Conservation (phyloP, 495 filamentous ascomycete genomes). For the Annulohypoxylon stygium region DNA sequence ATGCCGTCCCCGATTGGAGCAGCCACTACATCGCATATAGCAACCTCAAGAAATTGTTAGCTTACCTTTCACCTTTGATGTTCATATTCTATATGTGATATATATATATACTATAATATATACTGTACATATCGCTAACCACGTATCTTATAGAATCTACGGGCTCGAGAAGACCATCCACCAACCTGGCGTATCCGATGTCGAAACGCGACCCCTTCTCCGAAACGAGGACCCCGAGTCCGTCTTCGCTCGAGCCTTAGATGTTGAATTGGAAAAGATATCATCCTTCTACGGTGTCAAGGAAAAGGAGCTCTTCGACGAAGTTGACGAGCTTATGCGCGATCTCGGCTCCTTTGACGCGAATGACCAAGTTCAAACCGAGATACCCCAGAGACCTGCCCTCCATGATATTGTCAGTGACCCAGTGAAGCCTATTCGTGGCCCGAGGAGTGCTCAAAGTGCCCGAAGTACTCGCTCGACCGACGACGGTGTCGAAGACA, state of each 20-base stretch:
- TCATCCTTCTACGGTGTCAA: slow-evolving; percentile 89
- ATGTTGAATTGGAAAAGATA: slow-evolving; percentile 93
- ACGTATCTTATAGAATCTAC: slow-evolving; percentile 76
- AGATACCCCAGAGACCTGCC: slow-evolving; percentile 52
- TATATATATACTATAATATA: neutral
- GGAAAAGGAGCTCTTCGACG: slow-evolving; percentile 84
- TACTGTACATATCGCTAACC: slow-evolving; percentile 4
- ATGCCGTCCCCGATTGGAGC: slow-evolving; percentile 99
- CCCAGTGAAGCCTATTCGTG: slow-evolving; percentile 51
- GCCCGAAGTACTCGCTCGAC: slow-evolving; percentile 59
- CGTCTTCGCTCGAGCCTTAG: slow-evolving; percentile 82
- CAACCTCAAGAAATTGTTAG: slow-evolving; percentile 98
- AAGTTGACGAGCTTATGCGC: slow-evolving; percentile 78
- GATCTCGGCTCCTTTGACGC: slow-evolving; percentile 80
- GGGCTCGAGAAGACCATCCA: slow-evolving; percentile 84
- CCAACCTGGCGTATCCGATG: slow-evolving; percentile 69
- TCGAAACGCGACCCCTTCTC: slow-evolving; percentile 87
- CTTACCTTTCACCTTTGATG: slow-evolving; percentile 24
- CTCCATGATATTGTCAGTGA: slow-evolving; percentile 57
- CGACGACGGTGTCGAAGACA: slow-evolving; percentile 64
- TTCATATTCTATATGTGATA: neutral
- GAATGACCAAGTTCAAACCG: slow-evolving; percentile 70
- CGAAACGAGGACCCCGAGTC: slow-evolving; percentile 77
- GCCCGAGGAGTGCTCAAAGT: slow-evolving; percentile 52
- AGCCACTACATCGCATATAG: slow-evolving; percentile 97